Percentiles rank a stretch among this genome's conserved stretches.
Evolutionary conservation across 2,329 filamentous ascomycete genomes (phyloP).

Genomic region (Neonectria sp.): DNA sequence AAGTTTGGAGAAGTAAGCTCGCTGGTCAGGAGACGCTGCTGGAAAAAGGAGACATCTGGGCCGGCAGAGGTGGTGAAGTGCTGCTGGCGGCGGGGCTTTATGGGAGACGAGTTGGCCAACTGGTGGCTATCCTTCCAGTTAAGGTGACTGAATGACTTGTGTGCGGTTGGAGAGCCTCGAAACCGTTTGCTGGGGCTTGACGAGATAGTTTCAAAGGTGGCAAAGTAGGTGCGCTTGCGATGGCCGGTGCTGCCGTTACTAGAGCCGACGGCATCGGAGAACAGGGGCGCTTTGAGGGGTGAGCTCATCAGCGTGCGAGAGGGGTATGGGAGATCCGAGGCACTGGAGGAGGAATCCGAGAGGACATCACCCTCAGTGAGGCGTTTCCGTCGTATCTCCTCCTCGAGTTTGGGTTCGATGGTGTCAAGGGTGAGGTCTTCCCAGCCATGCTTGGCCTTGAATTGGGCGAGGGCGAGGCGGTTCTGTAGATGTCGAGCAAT

Average conservation of each 20-base stretch:
- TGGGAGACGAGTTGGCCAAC: slow-evolving; percentile 88
- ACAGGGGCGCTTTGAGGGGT: slow-evolving; percentile 85
- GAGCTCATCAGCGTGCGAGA: slow-evolving; percentile 83
- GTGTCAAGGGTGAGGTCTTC: slow-evolving; percentile 89
- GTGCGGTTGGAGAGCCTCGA: slow-evolving; percentile 72
- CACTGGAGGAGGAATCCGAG: slow-evolving; percentile 89
- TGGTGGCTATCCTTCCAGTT: slow-evolving; percentile 85
- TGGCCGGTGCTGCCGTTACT: slow-evolving; percentile 77
- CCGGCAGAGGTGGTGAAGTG: slow-evolving; percentile 81
- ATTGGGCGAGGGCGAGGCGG: slow-evolving; percentile 93
- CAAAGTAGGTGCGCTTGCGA: slow-evolving; percentile 75
- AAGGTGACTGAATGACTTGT: slow-evolving; percentile 70
- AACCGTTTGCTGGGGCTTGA: slow-evolving; percentile 79
- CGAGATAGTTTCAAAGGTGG: slow-evolving; percentile 68
- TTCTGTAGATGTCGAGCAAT: slow-evolving; percentile 95
- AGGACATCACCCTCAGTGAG: slow-evolving; percentile 80
- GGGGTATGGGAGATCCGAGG: slow-evolving; percentile 83
- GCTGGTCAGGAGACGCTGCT: slow-evolving; percentile 77
- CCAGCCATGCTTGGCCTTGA: slow-evolving; percentile 97
- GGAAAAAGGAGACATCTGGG: slow-evolving; percentile 85
- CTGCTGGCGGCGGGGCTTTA: slow-evolving; percentile 81
- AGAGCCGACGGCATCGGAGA: slow-evolving; percentile 85
- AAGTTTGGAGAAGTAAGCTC: slow-evolving; percentile 73
- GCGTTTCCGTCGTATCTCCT: slow-evolving; percentile 82
- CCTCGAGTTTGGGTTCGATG: slow-evolving; percentile 87